Evolutionary conservation across 345 rosid species (phyloP).

Genomic region (Melaleuca alternifolia): DNA sequence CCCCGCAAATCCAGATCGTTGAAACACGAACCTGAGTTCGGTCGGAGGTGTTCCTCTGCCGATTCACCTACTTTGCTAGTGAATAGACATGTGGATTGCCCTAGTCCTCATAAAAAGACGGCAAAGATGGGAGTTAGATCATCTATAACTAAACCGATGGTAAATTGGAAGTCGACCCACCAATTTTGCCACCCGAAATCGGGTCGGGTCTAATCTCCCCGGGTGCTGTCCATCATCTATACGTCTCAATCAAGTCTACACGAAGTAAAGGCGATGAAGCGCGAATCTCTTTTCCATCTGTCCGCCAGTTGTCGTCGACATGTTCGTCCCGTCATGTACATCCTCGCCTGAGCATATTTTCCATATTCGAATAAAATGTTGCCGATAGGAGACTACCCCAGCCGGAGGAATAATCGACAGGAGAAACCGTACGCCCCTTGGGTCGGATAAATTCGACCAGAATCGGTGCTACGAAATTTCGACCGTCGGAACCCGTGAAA

Average conservation of each 20-base stretch:
- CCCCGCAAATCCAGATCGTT: background rate
- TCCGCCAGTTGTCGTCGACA: background rate
- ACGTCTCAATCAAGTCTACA: background rate
- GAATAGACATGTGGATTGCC: background rate
- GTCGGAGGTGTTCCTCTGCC: background rate
- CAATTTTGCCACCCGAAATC: background rate
- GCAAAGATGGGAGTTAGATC: background rate
- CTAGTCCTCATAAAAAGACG: too few species aligned
- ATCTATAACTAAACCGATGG: background rate
- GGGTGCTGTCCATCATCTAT: fast-evolving
- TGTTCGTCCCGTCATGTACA: background rate
- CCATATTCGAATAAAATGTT: background rate
- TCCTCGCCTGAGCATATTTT: background rate
- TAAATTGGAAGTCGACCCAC: background rate
- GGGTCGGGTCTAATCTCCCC: fast-evolving
- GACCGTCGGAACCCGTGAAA: background rate
- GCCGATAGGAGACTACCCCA: background rate
- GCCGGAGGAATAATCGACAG: background rate
- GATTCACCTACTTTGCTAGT: background rate
- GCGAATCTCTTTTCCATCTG: background rate
- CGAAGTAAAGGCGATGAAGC: fast-evolving
- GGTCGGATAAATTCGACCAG: background rate
- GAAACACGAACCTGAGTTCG: background rate
- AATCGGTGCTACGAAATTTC: background rate
- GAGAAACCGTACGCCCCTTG: background rate